Evolutionary conservation across 129 eudicot species (phyloP).

Genomic region (carrot (Daucus carota)): DH1_v3.0 NC_030386.2:21521001-21521500

Average conservation of each 20-base stretch:
- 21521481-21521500: not conserved
- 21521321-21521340: conserved; percentile 6
- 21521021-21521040: conserved; percentile 51
- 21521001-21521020: conserved; percentile 59
- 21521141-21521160: not conserved
- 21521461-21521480: not conserved
- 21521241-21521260: conserved; percentile 79
- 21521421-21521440: not conserved
- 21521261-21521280: conserved; percentile 76
- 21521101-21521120: not conserved
- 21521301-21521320: conserved; percentile 25
- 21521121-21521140: not conserved
- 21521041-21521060: conserved; percentile 53
- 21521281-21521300: conserved; percentile 92
- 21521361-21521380: not conserved
- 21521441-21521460: not conserved
- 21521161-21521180: not conserved
- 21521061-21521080: conserved; percentile 68
- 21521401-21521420: not conserved
- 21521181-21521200: conserved; percentile 80
- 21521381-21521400: not conserved
- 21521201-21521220: conserved; percentile 71
- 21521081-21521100: conserved; percentile 80
- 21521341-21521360: not conserved
- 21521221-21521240: conserved; percentile 62